Conservation (phyloP, 1,284 basidiomycete species). For the Acaromyces ingoldii region DNA sequence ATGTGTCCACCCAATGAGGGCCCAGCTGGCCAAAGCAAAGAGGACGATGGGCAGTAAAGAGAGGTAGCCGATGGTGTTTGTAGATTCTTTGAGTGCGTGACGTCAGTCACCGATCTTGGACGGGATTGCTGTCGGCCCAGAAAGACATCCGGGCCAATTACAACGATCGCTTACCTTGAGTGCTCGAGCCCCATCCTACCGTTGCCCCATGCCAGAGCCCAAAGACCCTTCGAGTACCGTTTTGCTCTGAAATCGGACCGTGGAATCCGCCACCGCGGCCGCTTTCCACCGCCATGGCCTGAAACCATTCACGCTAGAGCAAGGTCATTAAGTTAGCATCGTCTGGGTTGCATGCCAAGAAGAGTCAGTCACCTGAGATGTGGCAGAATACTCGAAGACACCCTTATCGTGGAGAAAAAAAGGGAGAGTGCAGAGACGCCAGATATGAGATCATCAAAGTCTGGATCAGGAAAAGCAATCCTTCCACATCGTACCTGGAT, state of each 20-base stretch:
- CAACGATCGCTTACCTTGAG: no score
- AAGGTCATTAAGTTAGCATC: no score
- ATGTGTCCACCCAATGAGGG: constrained; percentile 13
- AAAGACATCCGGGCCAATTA: no score
- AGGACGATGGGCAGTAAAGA: constrained; percentile 21
- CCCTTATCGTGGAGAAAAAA: no score
- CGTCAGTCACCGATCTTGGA: not conserved
- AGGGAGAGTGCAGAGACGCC: no score
- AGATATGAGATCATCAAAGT: no score
- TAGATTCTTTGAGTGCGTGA: not conserved
- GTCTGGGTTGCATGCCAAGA: no score
- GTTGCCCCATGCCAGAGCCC: not conserved
- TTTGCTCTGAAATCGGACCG: not conserved
- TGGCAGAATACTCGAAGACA: constrained; percentile 6
- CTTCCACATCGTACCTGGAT: no score
- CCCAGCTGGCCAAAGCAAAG: constrained; percentile 13
- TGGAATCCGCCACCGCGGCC: constrained; percentile 1
- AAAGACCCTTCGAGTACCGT: not conserved
- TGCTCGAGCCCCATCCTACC: not conserved
- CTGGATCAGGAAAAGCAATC: no score
- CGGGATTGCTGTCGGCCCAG: not conserved
- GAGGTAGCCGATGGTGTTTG: not conserved
- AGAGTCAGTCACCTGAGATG: no score
- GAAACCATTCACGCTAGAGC: constrained; percentile 7
- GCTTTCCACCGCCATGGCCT: constrained; percentile 1